These are phyloP conservation scores for Rutstroemia sp. DNA, from an alignment of 2,329 filamentous ascomycete genomes.

Conservation along the genomic window DNA sequence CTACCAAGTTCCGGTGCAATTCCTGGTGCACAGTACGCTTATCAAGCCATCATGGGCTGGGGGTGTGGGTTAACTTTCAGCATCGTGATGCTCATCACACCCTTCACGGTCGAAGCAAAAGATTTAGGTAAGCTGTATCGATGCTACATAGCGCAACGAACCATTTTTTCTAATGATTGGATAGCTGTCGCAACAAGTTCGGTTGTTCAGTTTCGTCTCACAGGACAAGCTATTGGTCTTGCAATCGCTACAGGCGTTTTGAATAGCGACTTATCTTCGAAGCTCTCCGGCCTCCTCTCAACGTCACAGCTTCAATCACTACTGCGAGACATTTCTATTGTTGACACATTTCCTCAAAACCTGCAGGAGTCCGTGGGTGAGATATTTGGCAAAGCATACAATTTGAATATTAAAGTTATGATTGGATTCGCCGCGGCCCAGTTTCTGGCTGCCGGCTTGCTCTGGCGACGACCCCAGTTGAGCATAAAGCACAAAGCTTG, in stretches of 20 bases:
- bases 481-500: constrained; percentile 19
- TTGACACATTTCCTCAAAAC: neutral
- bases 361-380: neutral
- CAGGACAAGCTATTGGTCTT: neutral
- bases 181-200: neutral
- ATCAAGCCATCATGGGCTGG: constrained; percentile 47
- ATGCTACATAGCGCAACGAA: neutral
- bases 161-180: neutral
- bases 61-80: constrained; percentile 42
- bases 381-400: neutral
- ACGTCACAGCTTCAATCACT: neutral
- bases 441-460: neutral
- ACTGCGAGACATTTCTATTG: neutral
- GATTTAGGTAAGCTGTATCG: neutral
- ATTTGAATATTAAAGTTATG: neutral
- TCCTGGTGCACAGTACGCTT: constrained; percentile 36
- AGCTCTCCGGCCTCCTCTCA: neutral
- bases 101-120: constrained; percentile 16
- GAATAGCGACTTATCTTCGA: neutral
- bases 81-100: constrained; percentile 48
- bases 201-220: neutral
- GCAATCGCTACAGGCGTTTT: neutral
- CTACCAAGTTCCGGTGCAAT: constrained; percentile 2
- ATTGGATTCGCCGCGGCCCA: neutral
- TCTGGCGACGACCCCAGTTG: neutral